Percentiles rank a stretch among this genome's conserved stretches.
Conservation (phyloP, 1,284 basidiomycete genomes). For the Cutaneotrichosporon sp. region DNA sequence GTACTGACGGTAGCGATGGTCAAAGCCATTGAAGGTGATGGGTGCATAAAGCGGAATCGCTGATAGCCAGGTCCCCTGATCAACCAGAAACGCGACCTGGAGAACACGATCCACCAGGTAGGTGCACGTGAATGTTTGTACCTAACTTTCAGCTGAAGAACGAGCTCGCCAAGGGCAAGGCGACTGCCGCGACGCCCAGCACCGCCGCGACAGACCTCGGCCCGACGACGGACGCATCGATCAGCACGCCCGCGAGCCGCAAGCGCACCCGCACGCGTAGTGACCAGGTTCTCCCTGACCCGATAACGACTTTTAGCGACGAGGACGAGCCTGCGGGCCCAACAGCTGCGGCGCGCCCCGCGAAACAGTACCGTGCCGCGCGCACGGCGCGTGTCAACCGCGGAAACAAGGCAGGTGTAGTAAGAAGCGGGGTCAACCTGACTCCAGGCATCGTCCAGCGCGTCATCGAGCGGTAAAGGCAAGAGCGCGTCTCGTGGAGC, state of each 20-base stretch:
- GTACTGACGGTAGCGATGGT: background rate
- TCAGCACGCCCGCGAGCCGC: background rate
- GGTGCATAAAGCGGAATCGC: background rate
- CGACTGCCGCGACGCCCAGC: background rate
- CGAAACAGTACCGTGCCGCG: too few relatives aligned
- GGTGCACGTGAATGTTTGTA: too few relatives aligned
- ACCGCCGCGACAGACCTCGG: background rate
- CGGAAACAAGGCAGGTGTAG: too few relatives aligned
- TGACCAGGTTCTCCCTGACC: too few relatives aligned
- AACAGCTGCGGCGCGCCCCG: too few relatives aligned
- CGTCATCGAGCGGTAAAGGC: too few relatives aligned
- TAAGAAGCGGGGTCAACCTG: too few relatives aligned
- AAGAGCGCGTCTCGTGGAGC: too few relatives aligned
- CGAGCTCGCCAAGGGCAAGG: background rate
- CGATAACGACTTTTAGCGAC: background rate
- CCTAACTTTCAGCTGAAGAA: background rate
- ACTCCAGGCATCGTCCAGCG: too few relatives aligned
- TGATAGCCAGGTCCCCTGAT: too few relatives aligned
- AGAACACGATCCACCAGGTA: constrained; percentile 1
- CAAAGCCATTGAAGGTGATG: background rate
- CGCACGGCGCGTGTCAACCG: too few relatives aligned
- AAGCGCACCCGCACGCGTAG: constrained; percentile 1
- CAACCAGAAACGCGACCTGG: background rate
- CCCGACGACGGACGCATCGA: too few relatives aligned
- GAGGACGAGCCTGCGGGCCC: background rate